Evolutionary conservation across 129 eudicot species (phyloP).

Genomic region (Escallonia rubra): DNA sequence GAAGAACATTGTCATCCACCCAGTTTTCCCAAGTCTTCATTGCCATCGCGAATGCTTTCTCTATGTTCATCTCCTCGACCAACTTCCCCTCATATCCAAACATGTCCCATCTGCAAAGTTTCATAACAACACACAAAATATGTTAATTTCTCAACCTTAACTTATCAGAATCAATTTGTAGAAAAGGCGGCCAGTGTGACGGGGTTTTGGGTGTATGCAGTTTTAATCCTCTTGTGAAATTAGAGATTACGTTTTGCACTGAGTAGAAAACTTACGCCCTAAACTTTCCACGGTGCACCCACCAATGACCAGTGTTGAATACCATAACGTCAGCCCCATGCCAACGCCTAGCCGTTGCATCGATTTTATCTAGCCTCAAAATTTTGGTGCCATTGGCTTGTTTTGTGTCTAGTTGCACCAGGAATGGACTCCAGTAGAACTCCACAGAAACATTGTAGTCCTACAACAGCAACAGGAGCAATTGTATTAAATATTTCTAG

Average conservation of each 20-base stretch:
- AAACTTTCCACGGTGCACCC: constrained; percentile 12
- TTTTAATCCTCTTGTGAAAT: too few relatives aligned
- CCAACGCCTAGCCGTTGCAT: constrained; percentile 1
- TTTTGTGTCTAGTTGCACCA: constrained; percentile 3
- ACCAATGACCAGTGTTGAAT: constrained; percentile 19
- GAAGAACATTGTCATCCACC: constrained; percentile 9
- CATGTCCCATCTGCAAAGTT: constrained; percentile 15
- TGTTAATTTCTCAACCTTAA: neutral
- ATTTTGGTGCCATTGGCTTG: constrained; percentile 10
- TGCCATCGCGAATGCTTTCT: constrained; percentile 6
- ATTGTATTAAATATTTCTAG: too few relatives aligned
- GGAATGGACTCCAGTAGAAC: constrained; percentile 18
- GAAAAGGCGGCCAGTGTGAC: too few relatives aligned
- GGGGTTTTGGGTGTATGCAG: neutral
- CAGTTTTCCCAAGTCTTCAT: constrained; percentile 13
- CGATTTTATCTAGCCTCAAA: constrained; percentile 8
- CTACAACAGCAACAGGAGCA: neutral
- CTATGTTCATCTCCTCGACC: constrained; percentile 8
- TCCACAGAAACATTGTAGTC: constrained; percentile 18
- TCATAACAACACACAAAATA: neutral
- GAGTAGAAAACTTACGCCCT: constrained; percentile 4
- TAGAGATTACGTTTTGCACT: too few relatives aligned
- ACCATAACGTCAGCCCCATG: constrained; percentile 17
- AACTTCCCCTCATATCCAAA: constrained; percentile 11
- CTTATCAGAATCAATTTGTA: too few relatives aligned